Base-by-base conservation (phyloP, 2,329 filamentous ascomycete genomes). In the Aspergillus alliaceus region DNA sequence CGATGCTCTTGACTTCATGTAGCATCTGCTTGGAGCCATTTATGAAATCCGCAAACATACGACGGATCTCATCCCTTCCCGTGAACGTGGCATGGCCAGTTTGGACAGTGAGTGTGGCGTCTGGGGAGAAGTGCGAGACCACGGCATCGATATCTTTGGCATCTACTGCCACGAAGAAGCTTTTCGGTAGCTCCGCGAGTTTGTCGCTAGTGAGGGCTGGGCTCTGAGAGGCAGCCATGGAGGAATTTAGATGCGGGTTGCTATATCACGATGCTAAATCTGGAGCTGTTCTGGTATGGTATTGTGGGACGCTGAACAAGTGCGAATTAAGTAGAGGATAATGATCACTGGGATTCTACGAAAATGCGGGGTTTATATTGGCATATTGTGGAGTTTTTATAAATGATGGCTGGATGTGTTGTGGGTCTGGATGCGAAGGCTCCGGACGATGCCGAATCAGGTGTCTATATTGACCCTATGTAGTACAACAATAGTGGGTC, bases 61-160 rank as follows among this genome's bases (percentile, higher is more conserved):
- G 7, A 6, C 51, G 44, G 44, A 59, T 53, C n/a, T 37, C 42
- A 2, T 39, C 44, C 2, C 12, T 6, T 2, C 57, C 54, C 2
- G 54, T 53, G 29, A 40, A 32, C 5, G 54, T 59, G n/a, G 35
- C 32, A 15, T 53, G 44, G 7, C 18, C 49, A 2, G 57, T 59
- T 15, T 46, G 14, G 2, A 59, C 34, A 15, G 50, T 57, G 35
- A 59, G 49, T 2, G 50, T 59, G 6, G 57, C 57, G 27, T 53
- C 18, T 2, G 31, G 50, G n/a, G 54, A 32, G 32, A 59, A 57
- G n/a, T 46, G 50, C 2, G 50, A 31, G n/a, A 53, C 1, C 6
- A 39, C 27, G 1, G 5, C 14, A 1, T 53, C 22, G 37, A 57
- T 9, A 32, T 54, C 44, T 15, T 18, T 12, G 9, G 14, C 9